Conservation (phyloP, 192 early-diverging fungal species). For the Backusella circina region DNA sequence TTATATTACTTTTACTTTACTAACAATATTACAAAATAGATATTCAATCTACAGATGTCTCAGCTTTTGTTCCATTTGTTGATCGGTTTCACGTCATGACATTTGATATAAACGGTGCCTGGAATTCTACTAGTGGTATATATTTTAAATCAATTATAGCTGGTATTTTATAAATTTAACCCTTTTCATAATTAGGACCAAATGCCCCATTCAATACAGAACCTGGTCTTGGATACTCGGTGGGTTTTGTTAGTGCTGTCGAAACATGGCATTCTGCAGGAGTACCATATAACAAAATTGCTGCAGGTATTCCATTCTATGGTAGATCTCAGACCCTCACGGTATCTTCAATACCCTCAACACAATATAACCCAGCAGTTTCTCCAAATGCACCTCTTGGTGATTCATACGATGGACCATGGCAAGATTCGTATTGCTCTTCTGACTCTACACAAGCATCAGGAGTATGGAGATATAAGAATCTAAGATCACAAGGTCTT, state of each 20-base stretch:
- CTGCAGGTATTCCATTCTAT: conserved; percentile 61
- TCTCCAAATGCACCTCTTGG: conserved; percentile 41
- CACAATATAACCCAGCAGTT: conserved; percentile 1
- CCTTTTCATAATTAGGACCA: conserved; percentile 18
- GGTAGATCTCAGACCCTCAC: conserved; percentile 41
- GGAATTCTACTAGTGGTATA: conserved; percentile 43
- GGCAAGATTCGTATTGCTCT: conserved; percentile 47
- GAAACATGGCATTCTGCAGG: conserved; percentile 52
- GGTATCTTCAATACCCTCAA: conserved; percentile 19
- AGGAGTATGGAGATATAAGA: conserved; percentile 62
- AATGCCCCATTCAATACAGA: conserved; percentile 40
- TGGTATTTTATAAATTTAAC: neutral
- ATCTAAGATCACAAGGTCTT: conserved; percentile 55
- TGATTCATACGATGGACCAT: conserved; percentile 52
- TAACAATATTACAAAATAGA: neutral
- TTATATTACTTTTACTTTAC: neutral
- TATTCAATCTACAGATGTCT: conserved; percentile 45
- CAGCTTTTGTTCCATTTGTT: conserved; percentile 51
- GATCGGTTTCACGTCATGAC: conserved; percentile 68
- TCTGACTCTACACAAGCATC: conserved; percentile 41
- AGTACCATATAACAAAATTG: conserved; percentile 57
- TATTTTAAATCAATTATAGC: neutral
- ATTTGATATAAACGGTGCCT: conserved; percentile 60
- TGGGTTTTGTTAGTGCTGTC: conserved; percentile 46
- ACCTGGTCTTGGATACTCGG: conserved; percentile 23